Evolutionary conservation across 2,329 filamentous ascomycete genomes (phyloP).

Genomic region (Bisporella sp.): DNA sequence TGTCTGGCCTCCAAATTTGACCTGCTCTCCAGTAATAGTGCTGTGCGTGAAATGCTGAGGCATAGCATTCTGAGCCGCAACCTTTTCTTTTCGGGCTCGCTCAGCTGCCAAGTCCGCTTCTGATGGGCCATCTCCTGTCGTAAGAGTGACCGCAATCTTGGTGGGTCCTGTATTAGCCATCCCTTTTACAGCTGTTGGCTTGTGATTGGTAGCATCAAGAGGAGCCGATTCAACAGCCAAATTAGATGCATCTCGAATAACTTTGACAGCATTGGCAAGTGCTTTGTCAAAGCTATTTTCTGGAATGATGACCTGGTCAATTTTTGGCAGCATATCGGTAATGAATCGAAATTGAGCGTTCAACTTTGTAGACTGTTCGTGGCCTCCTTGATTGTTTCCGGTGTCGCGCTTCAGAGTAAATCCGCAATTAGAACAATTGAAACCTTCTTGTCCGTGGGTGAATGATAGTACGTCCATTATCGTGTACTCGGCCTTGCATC

Average conservation of each 20-base stretch:
- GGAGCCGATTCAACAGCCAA: conserved; percentile 55
- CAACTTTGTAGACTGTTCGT: conserved; percentile 65
- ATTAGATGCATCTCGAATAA: conserved; percentile 60
- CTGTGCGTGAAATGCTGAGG: conserved; percentile 67
- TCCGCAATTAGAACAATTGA: conserved; percentile 76
- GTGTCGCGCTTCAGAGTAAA: conserved; percentile 56
- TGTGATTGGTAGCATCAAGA: conserved; percentile 44
- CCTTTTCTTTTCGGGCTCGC: conserved; percentile 55
- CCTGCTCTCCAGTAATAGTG: conserved; percentile 60
- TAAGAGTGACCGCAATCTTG: conserved; percentile 64
- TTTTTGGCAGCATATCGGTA: conserved; percentile 66
- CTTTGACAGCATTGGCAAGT: conserved; percentile 52
- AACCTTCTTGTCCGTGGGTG: conserved; percentile 58
- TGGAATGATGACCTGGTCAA: conserved; percentile 68
- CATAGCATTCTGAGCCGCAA: conserved; percentile 61
- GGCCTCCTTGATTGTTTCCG: conserved; percentile 61
- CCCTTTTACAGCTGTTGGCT: conserved; percentile 64
- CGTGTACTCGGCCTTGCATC: conserved; percentile 82
- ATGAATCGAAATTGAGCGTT: conserved; percentile 78
- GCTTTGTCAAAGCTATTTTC: conserved; percentile 69
- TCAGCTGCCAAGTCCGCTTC: conserved; percentile 62
- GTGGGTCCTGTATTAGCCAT: conserved; percentile 59
- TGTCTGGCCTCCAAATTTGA: conserved; percentile 34
- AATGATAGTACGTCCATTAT: conserved; percentile 82
- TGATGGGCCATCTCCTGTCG: conserved; percentile 56